Percentiles rank a stretch among this genome's conserved stretches.
Evolutionary conservation across 2,329 filamentous ascomycete species (phyloP).

Genomic region (Ascocoryne sarcoides): DNA sequence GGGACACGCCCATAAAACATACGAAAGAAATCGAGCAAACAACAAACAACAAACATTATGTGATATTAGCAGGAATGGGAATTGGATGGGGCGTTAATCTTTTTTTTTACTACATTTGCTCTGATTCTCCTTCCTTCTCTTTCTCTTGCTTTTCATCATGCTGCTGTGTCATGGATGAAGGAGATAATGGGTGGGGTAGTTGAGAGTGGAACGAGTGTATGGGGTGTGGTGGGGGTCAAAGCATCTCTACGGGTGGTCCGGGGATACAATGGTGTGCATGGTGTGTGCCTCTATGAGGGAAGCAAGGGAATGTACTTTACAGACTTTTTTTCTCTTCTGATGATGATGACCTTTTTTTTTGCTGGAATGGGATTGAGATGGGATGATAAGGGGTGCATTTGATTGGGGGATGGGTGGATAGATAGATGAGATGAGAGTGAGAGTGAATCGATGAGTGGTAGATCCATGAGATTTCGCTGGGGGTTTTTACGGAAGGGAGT

Average conservation of each 20-base stretch:
- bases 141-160: conserved; percentile 1
- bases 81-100: conserved; percentile 16
- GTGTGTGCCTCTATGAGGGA: too few species aligned
- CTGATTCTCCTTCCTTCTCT: not conserved
- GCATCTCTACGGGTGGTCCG: conserved; percentile 1
- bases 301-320: too few species aligned
- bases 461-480: not conserved
- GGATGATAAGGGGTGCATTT: too few species aligned
- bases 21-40: too few species aligned
- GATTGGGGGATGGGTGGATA: too few species aligned
- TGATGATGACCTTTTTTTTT: too few species aligned
- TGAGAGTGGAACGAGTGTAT: not conserved
- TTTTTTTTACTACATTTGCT: conserved; percentile 2
- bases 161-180: not conserved
- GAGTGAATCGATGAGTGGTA: not conserved
- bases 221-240: not conserved
- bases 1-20: too few species aligned
- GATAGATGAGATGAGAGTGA: not conserved
- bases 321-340: too few species aligned
- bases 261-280: not conserved
- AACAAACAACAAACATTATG: conserved; percentile 18
- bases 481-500: too few species aligned
- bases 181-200: conserved; percentile 1
- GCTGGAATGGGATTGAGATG: too few species aligned
- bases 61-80: conserved; percentile 22